Conservation (phyloP, 2,329 filamentous ascomycete genomes). For the Ophiocordyceps camponoti-saundersi region DNA sequence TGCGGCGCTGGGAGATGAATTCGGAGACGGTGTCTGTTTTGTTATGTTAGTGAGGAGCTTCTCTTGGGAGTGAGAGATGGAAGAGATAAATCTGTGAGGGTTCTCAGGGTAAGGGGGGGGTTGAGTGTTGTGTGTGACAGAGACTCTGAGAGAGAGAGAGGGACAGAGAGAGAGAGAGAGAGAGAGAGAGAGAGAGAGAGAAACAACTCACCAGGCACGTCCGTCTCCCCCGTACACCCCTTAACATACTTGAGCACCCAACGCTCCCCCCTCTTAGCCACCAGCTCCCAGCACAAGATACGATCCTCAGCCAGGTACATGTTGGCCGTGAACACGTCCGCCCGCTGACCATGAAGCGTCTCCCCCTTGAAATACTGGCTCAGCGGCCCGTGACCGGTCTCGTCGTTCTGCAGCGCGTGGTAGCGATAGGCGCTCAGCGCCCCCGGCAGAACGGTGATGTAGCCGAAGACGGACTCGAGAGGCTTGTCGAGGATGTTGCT, state of each 20-base stretch:
- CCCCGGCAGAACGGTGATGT: constrained; percentile 92
- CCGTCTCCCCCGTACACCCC: constrained; percentile 88
- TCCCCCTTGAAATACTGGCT: constrained; percentile 99
- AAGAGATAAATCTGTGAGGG: too few species aligned
- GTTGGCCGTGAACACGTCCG: constrained; percentile 94
- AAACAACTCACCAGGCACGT: constrained; percentile 65
- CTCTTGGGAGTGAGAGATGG: too few species aligned
- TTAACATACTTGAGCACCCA: constrained; percentile 99
- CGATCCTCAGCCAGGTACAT: constrained; percentile 87
- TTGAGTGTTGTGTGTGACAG: neutral
- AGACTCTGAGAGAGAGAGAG: neutral
- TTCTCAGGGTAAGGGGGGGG: too few species aligned
- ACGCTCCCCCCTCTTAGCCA: constrained; percentile 83
- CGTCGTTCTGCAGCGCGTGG: constrained; percentile 89
- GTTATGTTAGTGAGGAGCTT: neutral
- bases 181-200: neutral
- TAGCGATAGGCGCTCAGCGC: constrained; percentile 92
- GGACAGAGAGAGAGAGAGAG: neutral
- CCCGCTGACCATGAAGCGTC: constrained; percentile 86
- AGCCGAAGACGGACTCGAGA: constrained; percentile 90
- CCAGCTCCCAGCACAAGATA: constrained; percentile 85
- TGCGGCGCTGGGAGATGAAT: constrained; percentile 87
- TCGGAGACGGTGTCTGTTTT: constrained; percentile 69
- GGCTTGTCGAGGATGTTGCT: constrained; percentile 98
- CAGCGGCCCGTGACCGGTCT: constrained; percentile 82